These are phyloP conservation scores for Dictyostelium firmibasis DNA, from an alignment of 78 protist genomes.

Conservation along the genomic window DNA sequence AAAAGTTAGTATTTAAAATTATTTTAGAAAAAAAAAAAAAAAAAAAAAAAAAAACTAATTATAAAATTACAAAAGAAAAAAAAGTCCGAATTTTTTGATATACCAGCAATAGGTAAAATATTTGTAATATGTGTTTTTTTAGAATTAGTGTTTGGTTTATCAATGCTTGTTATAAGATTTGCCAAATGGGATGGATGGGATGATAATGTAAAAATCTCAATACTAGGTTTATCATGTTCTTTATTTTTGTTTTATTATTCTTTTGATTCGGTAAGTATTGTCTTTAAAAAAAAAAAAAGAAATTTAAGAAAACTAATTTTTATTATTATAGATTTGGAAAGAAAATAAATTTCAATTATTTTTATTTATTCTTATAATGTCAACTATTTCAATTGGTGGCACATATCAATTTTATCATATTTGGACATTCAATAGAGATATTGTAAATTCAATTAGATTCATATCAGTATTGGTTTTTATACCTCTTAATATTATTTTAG, in stretches of 20 bases:
- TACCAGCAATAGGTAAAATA: conserved; percentile 9
- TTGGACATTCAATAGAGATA: neutral
- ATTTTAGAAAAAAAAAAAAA: neutral
- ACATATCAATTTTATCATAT: conserved; percentile 8
- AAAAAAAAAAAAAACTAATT: neutral
- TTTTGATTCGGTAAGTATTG: conserved; percentile 26
- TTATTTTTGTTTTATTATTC: conserved; percentile 18
- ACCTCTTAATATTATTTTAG: conserved; percentile 6
- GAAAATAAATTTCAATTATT: conserved; percentile 56
- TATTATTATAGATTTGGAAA: neutral
- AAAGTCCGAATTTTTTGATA: conserved; percentile 4
- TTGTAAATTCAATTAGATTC: neutral
- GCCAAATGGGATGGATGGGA: conserved; percentile 7
- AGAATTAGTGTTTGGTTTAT: neutral
- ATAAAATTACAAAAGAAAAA: neutral
- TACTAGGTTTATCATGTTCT: neutral
- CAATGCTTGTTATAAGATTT: neutral
- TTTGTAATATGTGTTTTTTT: conserved; percentile 6
- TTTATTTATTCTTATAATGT: conserved; percentile 7
- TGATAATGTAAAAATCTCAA: conserved; percentile 9
- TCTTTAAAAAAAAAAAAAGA: too few species aligned
- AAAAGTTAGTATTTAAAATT: neutral
- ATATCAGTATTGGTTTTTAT: neutral
- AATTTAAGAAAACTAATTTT: neutral
- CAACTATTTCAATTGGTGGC: neutral